phyloP scores from a whole-genome alignment of 139 green algal species.

The Limnomonas spitsbergensis region DNA sequence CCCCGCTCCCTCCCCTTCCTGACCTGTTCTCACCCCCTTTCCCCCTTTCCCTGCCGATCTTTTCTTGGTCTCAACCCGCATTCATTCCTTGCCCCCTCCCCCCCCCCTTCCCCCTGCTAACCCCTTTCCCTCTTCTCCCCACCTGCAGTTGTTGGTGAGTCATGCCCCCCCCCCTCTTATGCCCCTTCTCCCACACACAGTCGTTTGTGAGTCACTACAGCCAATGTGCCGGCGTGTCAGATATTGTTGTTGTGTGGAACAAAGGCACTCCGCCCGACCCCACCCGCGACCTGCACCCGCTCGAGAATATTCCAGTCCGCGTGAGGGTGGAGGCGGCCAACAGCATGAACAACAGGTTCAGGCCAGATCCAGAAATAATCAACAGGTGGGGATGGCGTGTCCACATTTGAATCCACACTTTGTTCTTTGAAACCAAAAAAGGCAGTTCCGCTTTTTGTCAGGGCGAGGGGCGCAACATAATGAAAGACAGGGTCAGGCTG shows the following conservation, averaged over 20 bases:
- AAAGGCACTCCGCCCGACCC: conserved; percentile 30
- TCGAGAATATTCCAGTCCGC: conserved; percentile 29
- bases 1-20: not conserved
- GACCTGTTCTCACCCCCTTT: no score
- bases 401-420: no score
- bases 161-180: not conserved
- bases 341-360: conserved; percentile 56
- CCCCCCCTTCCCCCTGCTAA: no score
- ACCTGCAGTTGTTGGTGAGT: not conserved
- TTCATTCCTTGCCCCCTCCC: no score
- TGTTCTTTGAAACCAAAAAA: no score
- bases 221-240: conserved; percentile 39
- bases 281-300: conserved; percentile 18
- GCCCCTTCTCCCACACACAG: not conserved
- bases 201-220: conserved; percentile 46
- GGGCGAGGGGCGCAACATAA: no score
- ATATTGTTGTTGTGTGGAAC: conserved; percentile 57
- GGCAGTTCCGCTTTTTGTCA: no score
- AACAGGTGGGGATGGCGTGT: conserved; percentile 19
- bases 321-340: conserved; percentile 40
- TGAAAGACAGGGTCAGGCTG: no score
- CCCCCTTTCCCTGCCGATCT: no score
- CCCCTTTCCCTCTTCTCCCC: not conserved
- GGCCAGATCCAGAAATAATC: conserved; percentile 28
- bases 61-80: no score